Evolutionary conservation across 371 early-diverging fungal genomes (phyloP).

Genomic region (Apophysomyces variabilis): DNA sequence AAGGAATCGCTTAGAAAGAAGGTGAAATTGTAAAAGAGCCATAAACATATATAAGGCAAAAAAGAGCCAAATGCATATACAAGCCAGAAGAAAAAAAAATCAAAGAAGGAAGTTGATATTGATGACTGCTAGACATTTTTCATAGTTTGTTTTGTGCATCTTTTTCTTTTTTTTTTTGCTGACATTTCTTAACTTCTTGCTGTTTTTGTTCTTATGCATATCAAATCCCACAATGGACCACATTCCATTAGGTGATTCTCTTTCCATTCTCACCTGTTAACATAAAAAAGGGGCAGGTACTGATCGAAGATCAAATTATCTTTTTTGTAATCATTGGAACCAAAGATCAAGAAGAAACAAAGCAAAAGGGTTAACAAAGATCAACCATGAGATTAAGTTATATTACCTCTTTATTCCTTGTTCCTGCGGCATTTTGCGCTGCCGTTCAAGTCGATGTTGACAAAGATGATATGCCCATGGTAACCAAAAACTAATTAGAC

Average conservation of each 20-base stretch:
- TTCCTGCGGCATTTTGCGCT: background rate
- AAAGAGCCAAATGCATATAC: background rate
- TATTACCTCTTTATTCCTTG: background rate
- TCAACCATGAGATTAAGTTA: background rate
- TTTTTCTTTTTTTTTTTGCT: background rate
- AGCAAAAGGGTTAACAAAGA: too few species aligned
- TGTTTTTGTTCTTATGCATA: background rate
- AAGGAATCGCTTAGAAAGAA: slow-evolving; percentile 86
- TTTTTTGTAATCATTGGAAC: background rate
- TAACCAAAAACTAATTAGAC: too few species aligned
- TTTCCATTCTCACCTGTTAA: slow-evolving; percentile 1
- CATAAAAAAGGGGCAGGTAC: background rate
- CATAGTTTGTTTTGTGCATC: background rate
- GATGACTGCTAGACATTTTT: background rate
- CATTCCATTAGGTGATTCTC: background rate
- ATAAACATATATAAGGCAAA: too few species aligned
- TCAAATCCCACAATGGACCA: background rate
- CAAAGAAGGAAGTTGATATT: background rate
- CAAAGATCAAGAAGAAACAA: background rate
- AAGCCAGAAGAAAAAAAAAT: background rate
- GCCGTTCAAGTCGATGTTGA: background rate
- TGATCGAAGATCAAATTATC: background rate
- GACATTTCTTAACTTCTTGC: background rate
- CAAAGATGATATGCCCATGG: too few species aligned
- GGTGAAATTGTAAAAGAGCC: slow-evolving; percentile 58